Evolutionary conservation across 768 basidiomycete genomes (phyloP), one percentile per base, ranked within the genome.

Genomic region (Lactarius hengduanensis): DNA sequence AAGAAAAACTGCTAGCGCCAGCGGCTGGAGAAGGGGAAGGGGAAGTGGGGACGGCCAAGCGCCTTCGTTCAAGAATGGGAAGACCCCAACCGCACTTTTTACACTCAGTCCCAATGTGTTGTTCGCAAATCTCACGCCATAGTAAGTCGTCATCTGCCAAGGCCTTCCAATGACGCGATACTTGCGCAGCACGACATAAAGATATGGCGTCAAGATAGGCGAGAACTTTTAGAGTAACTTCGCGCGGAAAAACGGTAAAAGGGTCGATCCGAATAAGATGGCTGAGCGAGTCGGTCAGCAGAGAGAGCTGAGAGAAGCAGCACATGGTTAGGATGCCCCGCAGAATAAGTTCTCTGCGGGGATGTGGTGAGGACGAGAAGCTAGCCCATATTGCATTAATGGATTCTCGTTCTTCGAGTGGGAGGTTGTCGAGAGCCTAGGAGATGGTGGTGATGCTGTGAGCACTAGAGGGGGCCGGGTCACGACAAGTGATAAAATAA

Each of bases 251-350:
- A 69, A 94, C 85, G 56, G 83, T 79, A 77, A 98, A 94, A 11
- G 96, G 97, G 76, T 99, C 97, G 76, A 98, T 89, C 71, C 97
- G 89, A 76, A 97, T 98, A 71, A 98, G 88, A 70, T 92, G 88
- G 40, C 87, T 81, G 67, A 98, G 91, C 61, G 94, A 90, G 69
- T 97, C 93, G 36, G 94, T 90, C 65, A 99, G 89, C 59, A 98
- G 90, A 32, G 97, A 98, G 34, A 99, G 88, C 74, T 99, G 95
- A 57, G 92, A 96, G 81, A 97, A 98, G 78, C 97, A 98, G 77
- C 96, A 98, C 94, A 99, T 98, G 18, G 97, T 98, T 71, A 99
- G 87, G 65, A 99, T 84, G 47, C 97, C 97, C 72, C 92, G 93
- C 58, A 99, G 89, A 74, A 98, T 98, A 75, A 98, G 87, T 62